Base-by-base conservation (phyloP, 495 filamentous ascomycete species). In the Neurospora africana region DNA sequence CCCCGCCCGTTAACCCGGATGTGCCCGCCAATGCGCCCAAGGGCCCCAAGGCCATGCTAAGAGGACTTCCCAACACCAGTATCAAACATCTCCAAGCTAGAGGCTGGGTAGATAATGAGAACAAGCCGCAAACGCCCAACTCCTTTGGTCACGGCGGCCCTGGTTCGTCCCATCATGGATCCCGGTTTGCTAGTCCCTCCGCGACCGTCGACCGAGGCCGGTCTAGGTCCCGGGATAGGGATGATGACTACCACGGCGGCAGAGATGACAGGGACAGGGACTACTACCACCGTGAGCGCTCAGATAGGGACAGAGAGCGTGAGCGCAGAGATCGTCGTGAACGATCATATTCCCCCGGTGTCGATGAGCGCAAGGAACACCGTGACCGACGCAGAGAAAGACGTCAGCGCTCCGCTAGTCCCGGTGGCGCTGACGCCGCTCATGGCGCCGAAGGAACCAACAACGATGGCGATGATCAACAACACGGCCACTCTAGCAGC, bases 11-110 rank as follows among this genome's bases (percentile, higher is more conserved):
- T 71, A 74, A 75, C 40, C 83, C 83, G 30, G 85, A 86, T 77
- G 83, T 86, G 33, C 86, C 85, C 19, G 74, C 85, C 58, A 88
- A 88, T 80, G 95, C 95, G 35, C 95, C 95, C 37, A 95, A 91
- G 69, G 95, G 93, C 2, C 95, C 95, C 3, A 94, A 95, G 81
- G 95, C 96, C 21, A 93, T 98, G 90, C 84, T 96, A 74, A 89
- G 95, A 77, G 94, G 94, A 21, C 86, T 90, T 27, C 90, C 92
- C 69, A 94, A 94, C 80, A 92, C 90, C 61, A 90, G 89, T 79
- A 86, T 89, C 76, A 79, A 79, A 70, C 80, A 84, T 71, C 78
- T 88, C 58, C 83, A 85, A 80, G 85, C 83, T 44, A 79, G 85
- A 72, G 83, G 83, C 71, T 81, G 78, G 75, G 81, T 85, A 21